Evolutionary conservation across 2,329 filamentous ascomycete genomes (phyloP).

Genomic region (Aspergillus oerlinghausenensis): DNA sequence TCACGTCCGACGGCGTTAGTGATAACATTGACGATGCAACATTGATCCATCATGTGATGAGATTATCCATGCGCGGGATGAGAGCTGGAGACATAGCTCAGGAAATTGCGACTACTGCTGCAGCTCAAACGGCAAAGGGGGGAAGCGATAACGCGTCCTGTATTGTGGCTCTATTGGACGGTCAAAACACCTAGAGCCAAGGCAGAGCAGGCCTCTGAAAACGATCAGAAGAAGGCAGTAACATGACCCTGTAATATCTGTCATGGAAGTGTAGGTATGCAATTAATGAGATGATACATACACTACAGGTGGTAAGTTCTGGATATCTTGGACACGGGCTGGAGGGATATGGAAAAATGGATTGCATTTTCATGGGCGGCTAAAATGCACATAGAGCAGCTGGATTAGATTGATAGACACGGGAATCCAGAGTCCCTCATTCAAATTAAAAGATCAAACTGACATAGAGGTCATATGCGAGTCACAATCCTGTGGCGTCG

Average conservation of each 20-base stretch:
- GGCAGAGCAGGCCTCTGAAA: background rate
- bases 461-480: background rate
- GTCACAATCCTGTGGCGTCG: background rate
- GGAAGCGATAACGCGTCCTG: conserved; percentile 31
- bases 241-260: background rate
- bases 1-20: conserved; percentile 30
- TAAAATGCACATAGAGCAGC: background rate
- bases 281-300: background rate
- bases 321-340: background rate
- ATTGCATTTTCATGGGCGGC: background rate
- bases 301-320: background rate
- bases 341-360: background rate
- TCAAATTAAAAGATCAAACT: background rate
- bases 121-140: conserved; percentile 4
- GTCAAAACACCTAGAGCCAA: conserved; percentile 15
- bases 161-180: conserved; percentile 29
- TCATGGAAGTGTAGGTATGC: background rate
- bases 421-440: background rate
- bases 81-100: conserved; percentile 27
- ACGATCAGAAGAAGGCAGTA: background rate
- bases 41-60: conserved; percentile 29
- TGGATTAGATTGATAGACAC: background rate
- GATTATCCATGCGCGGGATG: conserved; percentile 23
- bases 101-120: conserved; percentile 19
- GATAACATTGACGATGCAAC: conserved; percentile 24